A percentile compares a stretch with the other conserved stretches of the same genome.
These are phyloP conservation scores for Prunus padus DNA, from an alignment of 306 rosid genomes.

Conservation along the genomic window DNA sequence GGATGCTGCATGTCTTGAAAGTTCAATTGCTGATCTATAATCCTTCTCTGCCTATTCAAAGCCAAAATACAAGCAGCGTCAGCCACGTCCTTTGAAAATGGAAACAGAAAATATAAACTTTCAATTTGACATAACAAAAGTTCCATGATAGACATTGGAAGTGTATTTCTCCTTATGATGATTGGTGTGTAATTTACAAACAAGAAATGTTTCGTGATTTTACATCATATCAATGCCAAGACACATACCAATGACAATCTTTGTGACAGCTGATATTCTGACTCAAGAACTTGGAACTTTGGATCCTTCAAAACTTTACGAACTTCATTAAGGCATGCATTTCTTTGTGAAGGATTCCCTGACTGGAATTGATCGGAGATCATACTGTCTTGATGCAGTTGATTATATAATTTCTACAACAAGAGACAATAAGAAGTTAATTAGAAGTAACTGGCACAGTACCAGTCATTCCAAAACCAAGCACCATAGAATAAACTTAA, in stretches of 20 bases:
- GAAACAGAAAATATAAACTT: background rate
- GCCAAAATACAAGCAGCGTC: conserved; percentile 28
- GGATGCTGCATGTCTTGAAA: conserved; percentile 56
- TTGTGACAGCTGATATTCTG: conserved; percentile 60
- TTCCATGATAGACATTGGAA: background rate
- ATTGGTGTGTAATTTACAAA: background rate
- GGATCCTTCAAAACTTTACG: conserved; percentile 58
- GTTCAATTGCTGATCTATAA: conserved; percentile 63
- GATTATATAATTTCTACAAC: conserved; percentile 50
- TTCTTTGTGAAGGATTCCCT: conserved; percentile 44
- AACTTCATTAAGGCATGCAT: conserved; percentile 41
- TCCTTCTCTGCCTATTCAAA: conserved; percentile 68
- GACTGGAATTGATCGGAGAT: conserved; percentile 41
- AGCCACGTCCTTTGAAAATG: conserved; percentile 30
- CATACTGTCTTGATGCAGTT: conserved; percentile 37
- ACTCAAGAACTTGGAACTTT: conserved; percentile 57
- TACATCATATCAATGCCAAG: conserved; percentile 7
- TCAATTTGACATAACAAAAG: background rate
- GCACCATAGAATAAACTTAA: background rate
- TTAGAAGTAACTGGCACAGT: background rate
- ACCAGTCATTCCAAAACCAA: background rate
- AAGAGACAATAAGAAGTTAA: conserved; percentile 11
- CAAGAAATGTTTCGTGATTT: conserved; percentile 3
- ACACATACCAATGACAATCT: conserved; percentile 62
- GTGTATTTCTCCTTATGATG: background rate